Conservation (phyloP, 1,139 yeast genomes). For the Arxiozyma heterogenica region DNA sequence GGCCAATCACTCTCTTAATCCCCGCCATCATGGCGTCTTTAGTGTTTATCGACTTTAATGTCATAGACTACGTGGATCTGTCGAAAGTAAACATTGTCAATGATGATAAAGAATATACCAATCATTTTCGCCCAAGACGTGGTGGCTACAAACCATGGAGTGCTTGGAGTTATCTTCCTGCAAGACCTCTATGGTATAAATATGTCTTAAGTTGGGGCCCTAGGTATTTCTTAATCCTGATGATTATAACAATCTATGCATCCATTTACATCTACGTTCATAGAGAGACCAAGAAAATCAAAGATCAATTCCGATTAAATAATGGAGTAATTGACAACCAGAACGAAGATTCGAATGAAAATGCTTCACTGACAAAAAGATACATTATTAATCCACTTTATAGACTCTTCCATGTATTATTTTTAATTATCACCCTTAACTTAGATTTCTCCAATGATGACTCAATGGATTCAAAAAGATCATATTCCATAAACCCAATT, state of each 20-base stretch:
- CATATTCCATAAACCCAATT: background rate
- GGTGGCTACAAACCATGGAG: conserved; percentile 54
- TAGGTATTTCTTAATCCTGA: conserved; percentile 55
- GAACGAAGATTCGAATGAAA: background rate
- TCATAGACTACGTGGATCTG: conserved; percentile 11
- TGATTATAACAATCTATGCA: conserved; percentile 57
- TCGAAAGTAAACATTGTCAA: conserved; percentile 17
- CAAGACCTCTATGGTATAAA: conserved; percentile 65
- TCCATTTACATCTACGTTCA: conserved; percentile 68
- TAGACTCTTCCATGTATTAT: background rate
- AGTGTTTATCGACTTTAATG: conserved; percentile 46
- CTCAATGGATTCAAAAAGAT: conserved; percentile 8
- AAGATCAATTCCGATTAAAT: conserved; percentile 21
- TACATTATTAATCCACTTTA: background rate
- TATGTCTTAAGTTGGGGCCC: conserved; percentile 77
- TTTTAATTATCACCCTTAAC: conserved; percentile 8
- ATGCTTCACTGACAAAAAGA: background rate
- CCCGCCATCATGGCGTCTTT: conserved; percentile 66
- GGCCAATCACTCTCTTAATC: conserved; percentile 47
- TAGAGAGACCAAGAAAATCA: conserved; percentile 49
- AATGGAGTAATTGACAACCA: background rate
- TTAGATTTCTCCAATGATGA: conserved; percentile 13
- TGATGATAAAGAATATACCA: conserved; percentile 20
- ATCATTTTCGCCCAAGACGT: conserved; percentile 19
- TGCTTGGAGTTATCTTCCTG: conserved; percentile 78